Evolutionary conservation across 2,329 filamentous ascomycete species (phyloP).

Genomic region (Daldinia eschscholtzii): DNA sequence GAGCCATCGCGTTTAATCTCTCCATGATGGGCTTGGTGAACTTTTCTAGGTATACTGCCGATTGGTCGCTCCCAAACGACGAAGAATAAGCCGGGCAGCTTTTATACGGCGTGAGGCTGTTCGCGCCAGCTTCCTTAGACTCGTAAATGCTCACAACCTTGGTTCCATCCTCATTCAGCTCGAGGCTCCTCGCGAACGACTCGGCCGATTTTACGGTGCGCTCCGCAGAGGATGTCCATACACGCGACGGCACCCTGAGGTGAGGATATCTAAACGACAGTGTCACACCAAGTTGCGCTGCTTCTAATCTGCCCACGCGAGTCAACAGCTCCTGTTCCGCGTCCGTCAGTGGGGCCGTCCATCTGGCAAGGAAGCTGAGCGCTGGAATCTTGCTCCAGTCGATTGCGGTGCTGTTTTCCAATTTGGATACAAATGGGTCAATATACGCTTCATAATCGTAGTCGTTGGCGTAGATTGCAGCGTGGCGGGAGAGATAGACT

Average conservation of each 20-base stretch:
- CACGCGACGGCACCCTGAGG: conserved; percentile 64
- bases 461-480: conserved; percentile 71
- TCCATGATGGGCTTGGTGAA: conserved; percentile 73
- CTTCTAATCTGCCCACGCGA: conserved; percentile 70
- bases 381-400: conserved; percentile 69
- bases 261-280: conserved; percentile 69
- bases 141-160: conserved; percentile 69
- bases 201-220: conserved; percentile 70
- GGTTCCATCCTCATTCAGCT: conserved; percentile 65
- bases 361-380: conserved; percentile 68
- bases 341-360: conserved; percentile 68
- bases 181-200: conserved; percentile 69
- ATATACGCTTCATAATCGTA: conserved; percentile 70
- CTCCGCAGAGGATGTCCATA: conserved; percentile 74
- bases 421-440: conserved; percentile 68
- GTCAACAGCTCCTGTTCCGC: conserved; percentile 71
- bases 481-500: conserved; percentile 70
- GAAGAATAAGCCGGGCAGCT: conserved; percentile 72
- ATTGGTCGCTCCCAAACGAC: conserved; percentile 66
- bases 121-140: conserved; percentile 67
- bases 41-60: conserved; percentile 61
- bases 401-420: conserved; percentile 66
- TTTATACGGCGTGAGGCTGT: conserved; percentile 73
- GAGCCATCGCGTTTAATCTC: conserved; percentile 65
- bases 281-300: conserved; percentile 69